These are phyloP conservation scores for Agaricus sinodeliciosus DNA, from an alignment of 768 basidiomycete species.

Conservation along the genomic window DNA sequence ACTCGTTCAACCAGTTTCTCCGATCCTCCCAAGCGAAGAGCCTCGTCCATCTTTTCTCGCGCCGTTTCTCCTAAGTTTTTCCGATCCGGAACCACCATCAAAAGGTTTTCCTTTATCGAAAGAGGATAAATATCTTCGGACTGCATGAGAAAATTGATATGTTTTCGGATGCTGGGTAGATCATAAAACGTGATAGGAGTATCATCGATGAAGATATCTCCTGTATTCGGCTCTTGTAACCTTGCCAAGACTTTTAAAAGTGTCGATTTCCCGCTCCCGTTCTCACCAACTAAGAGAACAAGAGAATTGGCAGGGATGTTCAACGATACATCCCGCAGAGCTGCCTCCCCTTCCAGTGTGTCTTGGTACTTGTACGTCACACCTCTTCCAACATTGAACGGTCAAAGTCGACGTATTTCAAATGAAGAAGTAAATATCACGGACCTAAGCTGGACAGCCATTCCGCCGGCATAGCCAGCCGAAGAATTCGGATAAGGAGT, in stretches of 20 bases:
- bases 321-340: slow-evolving; percentile 28
- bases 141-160: slow-evolving; percentile 37
- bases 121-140: slow-evolving; percentile 29
- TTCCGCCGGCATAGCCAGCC: slow-evolving; percentile 12
- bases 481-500: slow-evolving; percentile 9
- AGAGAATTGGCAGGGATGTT: slow-evolving; percentile 34
- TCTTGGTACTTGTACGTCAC: slow-evolving; percentile 13
- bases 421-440: not conserved
- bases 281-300: slow-evolving; percentile 38
- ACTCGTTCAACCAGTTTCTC: slow-evolving; percentile 25
- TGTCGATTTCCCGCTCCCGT: slow-evolving; percentile 40
- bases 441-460: slow-evolving; percentile 21
- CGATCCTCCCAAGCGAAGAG: slow-evolving; percentile 26
- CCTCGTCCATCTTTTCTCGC: slow-evolving; percentile 15
- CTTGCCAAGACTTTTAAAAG: slow-evolving; percentile 35
- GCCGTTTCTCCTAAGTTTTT: not conserved
- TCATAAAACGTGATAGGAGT: slow-evolving; percentile 25
- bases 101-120: slow-evolving; percentile 25
- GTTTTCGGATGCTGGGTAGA: slow-evolving; percentile 24
- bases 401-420: not conserved
- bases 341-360: slow-evolving; percentile 5
- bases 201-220: slow-evolving; percentile 35
- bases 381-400: slow-evolving; percentile 5
- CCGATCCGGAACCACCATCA: slow-evolving; percentile 18
- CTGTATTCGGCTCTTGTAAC: slow-evolving; percentile 24